Evolutionary conservation across 225 moss, liverwort and hornwort genomes (phyloP).

Genomic region (Pseudoscleropodium purum): DNA sequence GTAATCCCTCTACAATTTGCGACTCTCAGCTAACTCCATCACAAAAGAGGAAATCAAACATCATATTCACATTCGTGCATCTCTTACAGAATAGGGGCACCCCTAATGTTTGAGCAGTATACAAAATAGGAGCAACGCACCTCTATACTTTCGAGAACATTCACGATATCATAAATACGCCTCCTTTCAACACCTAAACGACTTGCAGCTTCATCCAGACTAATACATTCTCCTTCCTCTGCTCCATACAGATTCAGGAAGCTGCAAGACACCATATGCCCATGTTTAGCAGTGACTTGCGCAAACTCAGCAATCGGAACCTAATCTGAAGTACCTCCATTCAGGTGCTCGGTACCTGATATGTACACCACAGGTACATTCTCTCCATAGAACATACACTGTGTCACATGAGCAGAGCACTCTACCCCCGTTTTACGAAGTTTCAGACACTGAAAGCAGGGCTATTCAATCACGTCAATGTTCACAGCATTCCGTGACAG

Average conservation of each 20-base stretch:
- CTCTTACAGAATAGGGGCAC: neutral
- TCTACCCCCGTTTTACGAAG: neutral
- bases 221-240: conserved; percentile 79
- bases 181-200: conserved; percentile 88
- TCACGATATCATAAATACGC: conserved; percentile 92
- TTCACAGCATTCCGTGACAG: neutral
- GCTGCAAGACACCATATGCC: conserved; percentile 28
- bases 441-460: neutral
- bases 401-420: neutral
- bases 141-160: conserved; percentile 88
- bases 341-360: neutral
- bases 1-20: neutral
- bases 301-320: neutral
- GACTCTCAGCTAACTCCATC: neutral
- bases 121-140: conserved; percentile 7
- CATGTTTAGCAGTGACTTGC: neutral
- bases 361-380: neutral
- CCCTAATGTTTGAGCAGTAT: neutral
- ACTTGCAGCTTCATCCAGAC: conserved; percentile 83
- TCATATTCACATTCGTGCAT: neutral
- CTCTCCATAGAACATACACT: neutral
- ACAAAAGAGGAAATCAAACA: neutral
- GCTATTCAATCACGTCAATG: neutral
- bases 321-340: neutral
- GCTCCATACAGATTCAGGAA: conserved; percentile 81